Percentiles rank a stretch among this genome's conserved stretches.
Evolutionary conservation across 2,329 filamentous ascomycete species (phyloP).

Genomic region (Penicillium sp.): DNA sequence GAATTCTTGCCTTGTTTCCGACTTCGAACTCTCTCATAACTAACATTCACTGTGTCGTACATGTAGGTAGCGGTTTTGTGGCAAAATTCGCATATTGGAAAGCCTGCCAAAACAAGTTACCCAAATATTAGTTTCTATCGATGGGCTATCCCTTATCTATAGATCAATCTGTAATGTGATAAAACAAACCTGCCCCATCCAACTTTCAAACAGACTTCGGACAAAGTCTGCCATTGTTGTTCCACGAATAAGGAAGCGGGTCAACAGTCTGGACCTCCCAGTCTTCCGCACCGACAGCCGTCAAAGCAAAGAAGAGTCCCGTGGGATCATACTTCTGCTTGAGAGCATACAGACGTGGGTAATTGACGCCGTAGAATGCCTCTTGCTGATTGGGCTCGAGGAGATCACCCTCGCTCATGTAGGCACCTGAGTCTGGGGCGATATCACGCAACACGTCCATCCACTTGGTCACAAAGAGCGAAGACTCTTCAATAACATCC

Average conservation of each 20-base stretch:
- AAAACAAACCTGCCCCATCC: too few species aligned
- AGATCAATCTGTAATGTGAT: too few species aligned
- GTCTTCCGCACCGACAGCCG: constrained; percentile 24
- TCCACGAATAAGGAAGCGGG: constrained; percentile 20
- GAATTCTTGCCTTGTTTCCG: too few species aligned
- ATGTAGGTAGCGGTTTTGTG: too few species aligned
- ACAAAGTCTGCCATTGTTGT: constrained; percentile 23
- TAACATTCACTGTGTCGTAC: too few species aligned
- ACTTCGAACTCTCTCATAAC: too few species aligned
- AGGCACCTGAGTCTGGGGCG: constrained; percentile 29
- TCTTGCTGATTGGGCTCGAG: constrained; percentile 43
- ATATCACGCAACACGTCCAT: constrained; percentile 22
- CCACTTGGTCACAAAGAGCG: constrained; percentile 19
- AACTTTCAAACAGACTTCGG: constrained; percentile 1
- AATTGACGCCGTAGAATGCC: constrained; percentile 42
- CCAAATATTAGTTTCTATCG: too few species aligned
- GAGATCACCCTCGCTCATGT: constrained; percentile 42
- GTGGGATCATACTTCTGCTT: constrained; percentile 36
- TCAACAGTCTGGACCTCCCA: constrained; percentile 23
- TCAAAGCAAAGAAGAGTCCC: constrained; percentile 30
- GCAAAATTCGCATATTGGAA: too few species aligned
- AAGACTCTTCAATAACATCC: constrained; percentile 12
- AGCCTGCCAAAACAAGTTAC: too few species aligned
- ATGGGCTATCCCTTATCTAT: too few species aligned
- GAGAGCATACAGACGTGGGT: constrained; percentile 25